Conservation (phyloP, 768 basidiomycete species). For the Arthromyces matolae region DNA sequence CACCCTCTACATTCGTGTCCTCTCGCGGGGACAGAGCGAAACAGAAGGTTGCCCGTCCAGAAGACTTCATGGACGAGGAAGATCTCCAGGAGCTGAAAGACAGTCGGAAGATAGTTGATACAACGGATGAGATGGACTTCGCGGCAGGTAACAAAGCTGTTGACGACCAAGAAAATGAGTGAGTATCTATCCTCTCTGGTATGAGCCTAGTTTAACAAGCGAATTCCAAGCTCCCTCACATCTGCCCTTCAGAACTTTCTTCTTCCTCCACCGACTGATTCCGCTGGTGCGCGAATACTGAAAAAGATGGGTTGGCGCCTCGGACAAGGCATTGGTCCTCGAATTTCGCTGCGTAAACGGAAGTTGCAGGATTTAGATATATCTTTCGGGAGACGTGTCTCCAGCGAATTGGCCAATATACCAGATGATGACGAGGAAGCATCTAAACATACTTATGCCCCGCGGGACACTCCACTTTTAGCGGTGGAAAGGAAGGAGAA, state of each 20-base stretch:
- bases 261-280: conserved; percentile 72
- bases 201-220: too few relatives aligned
- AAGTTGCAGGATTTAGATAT: conserved; percentile 63
- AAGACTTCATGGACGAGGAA: conserved; percentile 99
- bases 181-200: conserved; percentile 23
- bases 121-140: conserved; percentile 74
- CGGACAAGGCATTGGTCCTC: conserved; percentile 92
- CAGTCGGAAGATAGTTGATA: conserved; percentile 69
- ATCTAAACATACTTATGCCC: conserved; percentile 82
- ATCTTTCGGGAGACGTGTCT: conserved; percentile 26
- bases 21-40: conserved; percentile 76
- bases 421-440: conserved; percentile 76
- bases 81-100: conserved; percentile 83
- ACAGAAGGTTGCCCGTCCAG: conserved; percentile 58
- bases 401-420: conserved; percentile 31
- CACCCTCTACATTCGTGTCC: conserved; percentile 89
- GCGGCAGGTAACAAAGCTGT: conserved; percentile 49
- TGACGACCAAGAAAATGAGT: conserved; percentile 54
- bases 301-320: conserved; percentile 95
- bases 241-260: conserved; percentile 61
- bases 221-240: conserved; percentile 64
- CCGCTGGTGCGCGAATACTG: conserved; percentile 79
- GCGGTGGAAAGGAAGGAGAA: conserved; percentile 69
- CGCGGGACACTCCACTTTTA: conserved; percentile 69
- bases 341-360: conserved; percentile 74